A percentile compares a stretch with the other conserved stretches of the same genome.
phyloP scores from a whole-genome alignment of 1,139 yeast genomes.

The Arxiozyma bovina region DNA sequence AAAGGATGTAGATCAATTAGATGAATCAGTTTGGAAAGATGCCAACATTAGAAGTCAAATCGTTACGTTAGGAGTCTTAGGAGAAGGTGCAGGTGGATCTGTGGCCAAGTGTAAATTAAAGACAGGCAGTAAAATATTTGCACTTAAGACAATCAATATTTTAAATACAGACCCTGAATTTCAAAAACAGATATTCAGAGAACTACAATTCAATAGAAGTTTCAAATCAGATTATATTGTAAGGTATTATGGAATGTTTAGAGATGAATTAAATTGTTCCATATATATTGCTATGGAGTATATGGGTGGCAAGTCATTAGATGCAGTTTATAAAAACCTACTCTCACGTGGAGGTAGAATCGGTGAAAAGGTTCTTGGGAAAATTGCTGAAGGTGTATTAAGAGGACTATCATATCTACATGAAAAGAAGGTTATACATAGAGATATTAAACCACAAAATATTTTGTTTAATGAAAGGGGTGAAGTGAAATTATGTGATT shows the following conservation, averaged over 20 bases:
- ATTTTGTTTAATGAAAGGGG: conserved; percentile 68
- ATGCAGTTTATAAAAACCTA: conserved; percentile 73
- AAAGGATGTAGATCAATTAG: conserved; percentile 47
- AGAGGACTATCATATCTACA: conserved; percentile 81
- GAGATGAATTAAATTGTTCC: conserved; percentile 65
- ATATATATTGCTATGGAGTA: conserved; percentile 92
- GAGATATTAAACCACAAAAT: conserved; percentile 92
- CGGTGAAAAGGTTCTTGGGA: conserved; percentile 86
- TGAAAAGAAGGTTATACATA: conserved; percentile 77
- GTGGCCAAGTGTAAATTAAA: conserved; percentile 66
- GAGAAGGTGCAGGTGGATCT: conserved; percentile 93
- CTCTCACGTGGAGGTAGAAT: conserved; percentile 66
- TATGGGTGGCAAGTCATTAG: conserved; percentile 88
- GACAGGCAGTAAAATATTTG: conserved; percentile 57
- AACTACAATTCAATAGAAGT: conserved; percentile 74
- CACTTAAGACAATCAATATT: conserved; percentile 60
- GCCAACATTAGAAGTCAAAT: conserved; percentile 53
- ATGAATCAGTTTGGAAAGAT: conserved; percentile 70
- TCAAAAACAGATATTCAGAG: conserved; percentile 77
- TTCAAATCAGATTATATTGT: conserved; percentile 83
- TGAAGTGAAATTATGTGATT: conserved; percentile 86
- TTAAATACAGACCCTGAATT: conserved; percentile 77
- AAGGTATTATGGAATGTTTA: conserved; percentile 83
- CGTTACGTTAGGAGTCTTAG: conserved; percentile 56
- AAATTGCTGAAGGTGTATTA: conserved; percentile 76